These are phyloP conservation scores for Schizochytrium sp. DNA, from an alignment of 108 stramenopile species.

Conservation along the genomic window DNA sequence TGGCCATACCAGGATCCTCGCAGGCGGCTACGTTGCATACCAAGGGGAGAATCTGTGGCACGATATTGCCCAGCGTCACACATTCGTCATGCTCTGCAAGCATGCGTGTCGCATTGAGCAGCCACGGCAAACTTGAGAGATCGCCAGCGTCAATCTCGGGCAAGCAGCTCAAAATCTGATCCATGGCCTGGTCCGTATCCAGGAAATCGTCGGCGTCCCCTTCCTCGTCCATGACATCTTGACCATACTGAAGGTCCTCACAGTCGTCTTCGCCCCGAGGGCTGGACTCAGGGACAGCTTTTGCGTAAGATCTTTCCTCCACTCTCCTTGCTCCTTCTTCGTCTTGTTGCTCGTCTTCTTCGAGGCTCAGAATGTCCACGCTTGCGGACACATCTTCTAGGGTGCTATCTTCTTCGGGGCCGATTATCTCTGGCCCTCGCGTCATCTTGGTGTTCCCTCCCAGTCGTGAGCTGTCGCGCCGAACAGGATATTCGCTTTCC, in stretches of 20 bases:
- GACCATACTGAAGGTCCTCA: no score
- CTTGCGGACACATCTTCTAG: neutral
- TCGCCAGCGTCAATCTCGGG: constrained; percentile 1
- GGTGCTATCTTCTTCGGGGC: no score
- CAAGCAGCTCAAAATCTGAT: neutral
- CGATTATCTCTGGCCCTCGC: no score
- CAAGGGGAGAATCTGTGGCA: neutral
- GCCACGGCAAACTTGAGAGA: neutral
- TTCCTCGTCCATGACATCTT: no score
- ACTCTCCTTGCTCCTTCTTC: neutral
- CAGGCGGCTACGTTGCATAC: neutral
- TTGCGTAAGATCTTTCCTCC: neutral
- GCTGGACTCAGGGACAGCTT: neutral
- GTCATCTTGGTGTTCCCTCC: no score
- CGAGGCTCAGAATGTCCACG: neutral
- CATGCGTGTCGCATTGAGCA: neutral
- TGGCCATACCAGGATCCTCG: neutral
- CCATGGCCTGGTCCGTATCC: neutral
- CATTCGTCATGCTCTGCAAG: neutral
- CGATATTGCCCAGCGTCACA: neutral
- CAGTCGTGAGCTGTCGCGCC: no score
- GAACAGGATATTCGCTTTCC: no score
- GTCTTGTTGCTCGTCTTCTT: neutral
- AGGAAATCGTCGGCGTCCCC: neutral
- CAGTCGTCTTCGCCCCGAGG: no score